A percentile compares a stretch with the other conserved stretches of the same genome.
These are phyloP conservation scores for Blastocystis sp. DNA, from an alignment of 352 stramenopile species.

Conservation along the genomic window DNA sequence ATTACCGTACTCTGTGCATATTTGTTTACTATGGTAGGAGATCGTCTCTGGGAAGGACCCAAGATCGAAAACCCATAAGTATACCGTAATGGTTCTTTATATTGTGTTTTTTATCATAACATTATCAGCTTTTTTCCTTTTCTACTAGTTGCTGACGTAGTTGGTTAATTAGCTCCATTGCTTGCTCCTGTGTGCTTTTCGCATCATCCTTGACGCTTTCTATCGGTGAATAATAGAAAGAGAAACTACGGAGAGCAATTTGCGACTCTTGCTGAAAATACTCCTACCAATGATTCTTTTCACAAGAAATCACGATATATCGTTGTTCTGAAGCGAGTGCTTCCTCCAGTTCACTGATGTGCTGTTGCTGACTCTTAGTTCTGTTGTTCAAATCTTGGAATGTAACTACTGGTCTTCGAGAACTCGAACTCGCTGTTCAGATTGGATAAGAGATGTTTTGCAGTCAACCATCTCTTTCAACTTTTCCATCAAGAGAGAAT, in stretches of 20 bases:
- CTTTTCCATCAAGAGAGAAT: neutral
- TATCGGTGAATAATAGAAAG: neutral
- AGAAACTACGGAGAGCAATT: neutral
- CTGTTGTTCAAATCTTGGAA: neutral
- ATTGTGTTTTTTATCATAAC: neutral
- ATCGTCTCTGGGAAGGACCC: constrained; percentile 38
- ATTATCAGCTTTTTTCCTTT: neutral
- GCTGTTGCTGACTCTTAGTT: neutral
- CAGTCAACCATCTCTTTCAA: neutral
- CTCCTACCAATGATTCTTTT: neutral
- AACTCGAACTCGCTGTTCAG: neutral
- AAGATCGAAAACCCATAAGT: constrained; percentile 44
- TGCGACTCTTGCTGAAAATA: constrained; percentile 39
- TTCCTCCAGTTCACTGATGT: neutral
- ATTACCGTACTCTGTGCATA: neutral
- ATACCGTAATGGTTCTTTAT: constrained; percentile 23
- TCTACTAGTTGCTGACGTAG: neutral
- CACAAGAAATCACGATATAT: neutral
- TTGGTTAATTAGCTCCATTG: neutral
- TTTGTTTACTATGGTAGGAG: neutral
- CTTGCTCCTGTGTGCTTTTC: neutral
- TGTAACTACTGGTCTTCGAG: neutral
- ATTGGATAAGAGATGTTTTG: neutral
- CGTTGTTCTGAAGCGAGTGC: neutral
- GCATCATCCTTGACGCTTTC: constrained; percentile 12